Conservation (phyloP, 306 rosid species). For the Glycine latifolia region DNA sequence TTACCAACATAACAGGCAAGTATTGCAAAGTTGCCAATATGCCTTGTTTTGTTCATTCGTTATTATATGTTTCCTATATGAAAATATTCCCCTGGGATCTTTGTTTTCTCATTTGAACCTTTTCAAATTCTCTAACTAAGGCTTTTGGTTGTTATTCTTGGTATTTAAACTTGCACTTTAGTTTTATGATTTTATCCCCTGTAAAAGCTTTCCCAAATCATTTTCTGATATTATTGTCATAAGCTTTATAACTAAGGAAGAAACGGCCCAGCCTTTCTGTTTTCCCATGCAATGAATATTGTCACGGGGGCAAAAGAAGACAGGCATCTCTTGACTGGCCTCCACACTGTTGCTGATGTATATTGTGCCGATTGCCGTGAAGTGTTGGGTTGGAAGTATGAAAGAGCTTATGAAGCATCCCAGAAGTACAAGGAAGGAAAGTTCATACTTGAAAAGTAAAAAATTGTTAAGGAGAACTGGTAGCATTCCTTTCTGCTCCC, state of each 20-base stretch:
- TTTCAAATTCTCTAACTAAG: constrained; percentile 5
- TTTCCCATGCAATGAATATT: constrained; percentile 93
- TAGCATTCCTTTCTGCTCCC: constrained; percentile 54
- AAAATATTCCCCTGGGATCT: constrained; percentile 20
- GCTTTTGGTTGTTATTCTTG: constrained; percentile 37
- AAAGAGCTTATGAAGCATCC: constrained; percentile 81
- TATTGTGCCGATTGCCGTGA: constrained; percentile 84
- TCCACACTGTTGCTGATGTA: constrained; percentile 94
- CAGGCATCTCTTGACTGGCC: constrained; percentile 91
- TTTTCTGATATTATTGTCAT: constrained; percentile 47
- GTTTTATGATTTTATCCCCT: constrained; percentile 34
- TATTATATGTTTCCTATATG: too few relatives aligned
- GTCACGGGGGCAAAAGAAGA: constrained; percentile 88
- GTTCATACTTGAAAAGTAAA: constrained; percentile 92
- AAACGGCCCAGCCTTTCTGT: constrained; percentile 94
- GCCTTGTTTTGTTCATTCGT: too few relatives aligned
- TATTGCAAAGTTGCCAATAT: constrained; percentile 2
- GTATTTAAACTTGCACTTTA: constrained; percentile 18
- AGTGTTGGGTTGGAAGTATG: constrained; percentile 97
- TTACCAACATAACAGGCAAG: constrained; percentile 17
- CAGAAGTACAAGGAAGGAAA: constrained; percentile 99
- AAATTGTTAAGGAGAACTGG: constrained; percentile 94
- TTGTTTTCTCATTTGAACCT: constrained; percentile 32
- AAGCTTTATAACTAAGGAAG: constrained; percentile 69
- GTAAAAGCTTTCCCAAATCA: constrained; percentile 14